phyloP scores from a whole-genome alignment of 2,329 filamentous ascomycete species.

The Aspergillus luchuensis region DNA sequence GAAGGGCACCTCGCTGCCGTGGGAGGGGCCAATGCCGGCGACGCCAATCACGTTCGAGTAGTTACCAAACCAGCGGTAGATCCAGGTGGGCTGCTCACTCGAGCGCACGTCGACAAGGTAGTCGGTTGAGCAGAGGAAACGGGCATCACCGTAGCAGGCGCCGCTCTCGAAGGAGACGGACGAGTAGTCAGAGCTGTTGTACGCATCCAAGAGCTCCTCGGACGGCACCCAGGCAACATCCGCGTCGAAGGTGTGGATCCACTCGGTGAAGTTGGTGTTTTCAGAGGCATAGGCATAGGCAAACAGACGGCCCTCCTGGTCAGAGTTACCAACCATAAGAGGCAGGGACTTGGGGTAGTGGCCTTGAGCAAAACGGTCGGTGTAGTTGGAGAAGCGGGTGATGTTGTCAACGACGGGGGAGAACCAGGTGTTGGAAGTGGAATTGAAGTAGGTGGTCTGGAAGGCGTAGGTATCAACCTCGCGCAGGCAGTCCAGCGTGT shows the following conservation, averaged over 20 bases:
- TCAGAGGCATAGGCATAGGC: slow-evolving; percentile 22
- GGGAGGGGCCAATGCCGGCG: slow-evolving; percentile 19
- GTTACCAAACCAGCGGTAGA: slow-evolving; percentile 28
- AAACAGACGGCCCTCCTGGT: slow-evolving; percentile 25
- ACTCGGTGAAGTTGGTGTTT: slow-evolving; percentile 23
- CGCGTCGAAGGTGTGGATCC: slow-evolving; percentile 26
- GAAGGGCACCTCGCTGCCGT: slow-evolving; percentile 27
- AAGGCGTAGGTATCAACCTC: slow-evolving; percentile 22
- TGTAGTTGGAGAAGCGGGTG: slow-evolving; percentile 26
- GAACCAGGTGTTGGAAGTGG: slow-evolving; percentile 28
- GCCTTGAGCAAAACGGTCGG: slow-evolving; percentile 21
- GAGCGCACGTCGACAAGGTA: slow-evolving; percentile 24
- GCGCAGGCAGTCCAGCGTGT: slow-evolving; percentile 25
- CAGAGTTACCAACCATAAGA: slow-evolving; percentile 26
- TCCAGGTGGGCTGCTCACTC: slow-evolving; percentile 23
- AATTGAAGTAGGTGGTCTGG: slow-evolving; percentile 26
- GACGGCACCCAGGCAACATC: slow-evolving; percentile 22
- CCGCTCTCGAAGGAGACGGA: slow-evolving; percentile 25
- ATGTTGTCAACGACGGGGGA: slow-evolving; percentile 21
- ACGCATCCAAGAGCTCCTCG: slow-evolving; percentile 19
- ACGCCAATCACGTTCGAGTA: slow-evolving; percentile 24
- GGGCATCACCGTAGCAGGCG: slow-evolving; percentile 26
- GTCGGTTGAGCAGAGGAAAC: slow-evolving; percentile 27
- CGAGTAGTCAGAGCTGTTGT: slow-evolving; percentile 19
- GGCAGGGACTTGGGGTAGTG: slow-evolving; percentile 23